Evolutionary conservation across 306 rosid species (phyloP).

Genomic region (Quercus wislizeni): DNA sequence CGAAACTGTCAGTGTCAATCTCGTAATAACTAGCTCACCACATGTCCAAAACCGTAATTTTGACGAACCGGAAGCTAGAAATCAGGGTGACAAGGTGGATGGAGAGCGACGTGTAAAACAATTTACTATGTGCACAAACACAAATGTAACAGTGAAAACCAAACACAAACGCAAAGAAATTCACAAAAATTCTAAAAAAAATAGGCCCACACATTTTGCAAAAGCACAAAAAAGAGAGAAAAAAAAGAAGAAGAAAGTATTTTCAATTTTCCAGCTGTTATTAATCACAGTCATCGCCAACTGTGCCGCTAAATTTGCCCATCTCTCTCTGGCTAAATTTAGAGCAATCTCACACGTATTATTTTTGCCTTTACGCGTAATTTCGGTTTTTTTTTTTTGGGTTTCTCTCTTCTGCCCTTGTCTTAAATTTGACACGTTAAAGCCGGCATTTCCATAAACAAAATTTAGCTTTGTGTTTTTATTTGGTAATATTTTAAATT

Average conservation of each 20-base stretch:
- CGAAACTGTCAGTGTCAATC: slow-evolving; percentile 1
- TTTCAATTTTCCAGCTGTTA: not conserved
- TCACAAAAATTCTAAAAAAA: not conserved
- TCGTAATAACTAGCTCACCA: not conserved
- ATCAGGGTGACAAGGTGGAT: slow-evolving; percentile 17
- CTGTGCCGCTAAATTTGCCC: slow-evolving; percentile 34
- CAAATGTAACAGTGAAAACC: slow-evolving; percentile 20
- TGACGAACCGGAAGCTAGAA: slow-evolving; percentile 35
- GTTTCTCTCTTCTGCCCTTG: not conserved
- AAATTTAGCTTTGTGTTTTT: not conserved
- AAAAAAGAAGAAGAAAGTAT: no score
- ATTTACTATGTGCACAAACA: slow-evolving; percentile 22
- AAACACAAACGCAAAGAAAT: not conserved
- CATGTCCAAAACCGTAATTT: slow-evolving; percentile 34
- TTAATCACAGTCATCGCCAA: slow-evolving; percentile 27
- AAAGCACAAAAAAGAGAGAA: not conserved
- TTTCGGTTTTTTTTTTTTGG: not conserved
- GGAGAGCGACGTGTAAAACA: slow-evolving; percentile 36
- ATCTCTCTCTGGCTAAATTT: slow-evolving; percentile 22
- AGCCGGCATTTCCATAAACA: not conserved
- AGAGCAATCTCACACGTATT: slow-evolving; percentile 5
- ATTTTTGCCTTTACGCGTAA: slow-evolving; percentile 25
- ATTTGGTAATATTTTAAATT: not conserved
- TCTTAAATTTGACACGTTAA: not conserved
- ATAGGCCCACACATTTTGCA: not conserved